Evolutionary conservation across 2,329 filamentous ascomycete species (phyloP), one percentile per base, ranked within the genome.

Genomic region (Verticillium longisporum): DNA sequence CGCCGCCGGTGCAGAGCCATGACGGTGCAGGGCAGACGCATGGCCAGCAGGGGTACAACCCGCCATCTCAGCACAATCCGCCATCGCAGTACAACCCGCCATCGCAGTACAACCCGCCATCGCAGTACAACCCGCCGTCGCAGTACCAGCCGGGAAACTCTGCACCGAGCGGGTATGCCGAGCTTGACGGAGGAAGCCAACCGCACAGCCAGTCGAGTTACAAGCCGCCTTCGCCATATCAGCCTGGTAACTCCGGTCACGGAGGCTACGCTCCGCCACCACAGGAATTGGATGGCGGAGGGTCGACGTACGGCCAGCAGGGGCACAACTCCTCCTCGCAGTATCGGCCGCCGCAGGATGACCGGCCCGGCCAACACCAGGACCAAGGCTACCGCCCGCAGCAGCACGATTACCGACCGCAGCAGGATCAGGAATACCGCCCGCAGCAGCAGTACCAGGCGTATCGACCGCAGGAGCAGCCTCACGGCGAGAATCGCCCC

Each of bases 21-120:
- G 45, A 61, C 36, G 60, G 64, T 10, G 68, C 66, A n/a, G 41
- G 41, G 14, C 70, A 36, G 34, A 36, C 34, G 34, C 34, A 36
- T 36, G 34, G 34, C 34, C 34, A 71, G 15, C 70, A 70, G 55
- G 65, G 61, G 6, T 66, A 72, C 60, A 67, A 67, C 21, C 60
- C 66, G 31, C 57, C 70, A 56, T 62, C 34, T 2, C 34, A 36
- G 34, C 13, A 36, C 34, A 9, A 36, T 2, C 34, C 34, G 34
- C 26, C 67, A 68, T 18, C 65, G 69, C 26, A 26, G 26, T 26
- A 26, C 26, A 26, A 26, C 26, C 26, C 26, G 26, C 26, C 26
- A 4, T 26, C 26, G 69, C 26, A 26, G 26, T 26, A 26, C 26
- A 26, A 26, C 26, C 26, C 26, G 26, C 26, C 26, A 4, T 26